phyloP scores from a whole-genome alignment of 106 monocot genomes.

The Amphibolis antarctica region DNA sequence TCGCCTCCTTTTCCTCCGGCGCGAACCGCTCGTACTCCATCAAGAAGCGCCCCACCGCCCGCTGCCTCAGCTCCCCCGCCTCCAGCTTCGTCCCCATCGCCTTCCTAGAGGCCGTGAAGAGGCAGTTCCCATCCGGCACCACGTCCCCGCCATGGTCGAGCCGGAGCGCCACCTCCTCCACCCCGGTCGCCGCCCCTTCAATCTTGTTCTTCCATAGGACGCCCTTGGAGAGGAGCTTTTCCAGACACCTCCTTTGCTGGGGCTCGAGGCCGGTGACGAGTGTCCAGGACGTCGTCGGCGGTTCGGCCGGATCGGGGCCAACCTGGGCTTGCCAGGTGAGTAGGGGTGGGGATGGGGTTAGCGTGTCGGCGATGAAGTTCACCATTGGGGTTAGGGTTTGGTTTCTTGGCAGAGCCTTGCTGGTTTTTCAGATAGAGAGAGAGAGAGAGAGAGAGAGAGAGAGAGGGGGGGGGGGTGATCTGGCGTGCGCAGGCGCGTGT shows the following conservation, averaged over 20 bases:
- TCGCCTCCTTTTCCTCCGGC: conserved; percentile 8
- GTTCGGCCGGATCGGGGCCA: not conserved
- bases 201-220: conserved; percentile 36
- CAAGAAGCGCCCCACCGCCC: conserved; percentile 43
- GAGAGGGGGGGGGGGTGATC: too few relatives aligned
- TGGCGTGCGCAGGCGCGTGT: too few relatives aligned
- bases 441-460: too few relatives aligned
- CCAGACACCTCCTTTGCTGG: conserved; percentile 43
- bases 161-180: conserved; percentile 17
- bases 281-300: conserved; percentile 29
- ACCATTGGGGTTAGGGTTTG: conserved; percentile 3
- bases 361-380: conserved; percentile 22
- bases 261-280: conserved; percentile 47
- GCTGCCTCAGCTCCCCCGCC: conserved; percentile 38
- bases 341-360: conserved; percentile 24
- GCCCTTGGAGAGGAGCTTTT: conserved; percentile 30
- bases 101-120: conserved; percentile 45
- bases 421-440: too few relatives aligned
- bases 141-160: conserved; percentile 57
- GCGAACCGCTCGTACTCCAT: conserved; percentile 22
- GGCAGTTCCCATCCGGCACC: conserved; percentile 66
- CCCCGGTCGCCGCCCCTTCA: not conserved
- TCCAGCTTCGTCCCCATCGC: conserved; percentile 26
- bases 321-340: conserved; percentile 24
- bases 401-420: too few relatives aligned